phyloP scores from a whole-genome alignment of 2,329 filamentous ascomycete species.

The Teratosphaeriaceae sp. region DNA sequence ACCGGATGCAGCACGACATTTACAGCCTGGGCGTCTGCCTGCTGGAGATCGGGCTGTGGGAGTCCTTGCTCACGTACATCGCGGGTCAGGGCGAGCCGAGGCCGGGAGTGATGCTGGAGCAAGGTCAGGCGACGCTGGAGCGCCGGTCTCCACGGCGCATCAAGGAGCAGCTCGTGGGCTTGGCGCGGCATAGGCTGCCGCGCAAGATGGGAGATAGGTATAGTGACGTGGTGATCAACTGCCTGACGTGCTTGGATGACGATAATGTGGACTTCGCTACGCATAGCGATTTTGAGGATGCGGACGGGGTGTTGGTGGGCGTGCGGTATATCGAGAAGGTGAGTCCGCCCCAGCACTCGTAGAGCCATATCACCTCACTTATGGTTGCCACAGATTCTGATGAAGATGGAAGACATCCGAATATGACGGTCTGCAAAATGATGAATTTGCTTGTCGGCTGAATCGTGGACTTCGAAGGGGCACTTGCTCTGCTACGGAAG shows the following conservation, averaged over 20 bases:
- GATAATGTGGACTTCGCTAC: slow-evolving; percentile 13
- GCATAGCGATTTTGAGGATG: slow-evolving; percentile 4
- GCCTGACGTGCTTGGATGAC: slow-evolving; percentile 27
- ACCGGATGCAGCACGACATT: slow-evolving; percentile 50
- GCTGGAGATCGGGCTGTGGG: slow-evolving; percentile 48
- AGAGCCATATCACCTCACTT: no score
- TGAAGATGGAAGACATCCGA: no score
- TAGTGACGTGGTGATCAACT: not conserved
- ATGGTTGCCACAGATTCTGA: no score
- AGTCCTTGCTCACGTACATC: not conserved
- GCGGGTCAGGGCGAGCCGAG: not conserved
- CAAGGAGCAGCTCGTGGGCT: slow-evolving; percentile 7
- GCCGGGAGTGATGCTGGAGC: not conserved
- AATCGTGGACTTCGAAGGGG: no score
- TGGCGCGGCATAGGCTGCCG: slow-evolving; percentile 6
- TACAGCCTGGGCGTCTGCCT: slow-evolving; percentile 51
- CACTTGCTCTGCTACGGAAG: no score
- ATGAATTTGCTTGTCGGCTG: no score
- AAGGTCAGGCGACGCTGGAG: not conserved
- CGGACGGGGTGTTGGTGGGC: slow-evolving; percentile 13
- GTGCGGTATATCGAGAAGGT: slow-evolving; percentile 20
- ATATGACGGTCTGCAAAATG: no score
- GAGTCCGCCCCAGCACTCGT: no score
- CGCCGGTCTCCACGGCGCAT: not conserved
- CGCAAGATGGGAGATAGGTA: not conserved